Conservation (phyloP, 139 green algal species). For the Closterium sp. region DNA sequence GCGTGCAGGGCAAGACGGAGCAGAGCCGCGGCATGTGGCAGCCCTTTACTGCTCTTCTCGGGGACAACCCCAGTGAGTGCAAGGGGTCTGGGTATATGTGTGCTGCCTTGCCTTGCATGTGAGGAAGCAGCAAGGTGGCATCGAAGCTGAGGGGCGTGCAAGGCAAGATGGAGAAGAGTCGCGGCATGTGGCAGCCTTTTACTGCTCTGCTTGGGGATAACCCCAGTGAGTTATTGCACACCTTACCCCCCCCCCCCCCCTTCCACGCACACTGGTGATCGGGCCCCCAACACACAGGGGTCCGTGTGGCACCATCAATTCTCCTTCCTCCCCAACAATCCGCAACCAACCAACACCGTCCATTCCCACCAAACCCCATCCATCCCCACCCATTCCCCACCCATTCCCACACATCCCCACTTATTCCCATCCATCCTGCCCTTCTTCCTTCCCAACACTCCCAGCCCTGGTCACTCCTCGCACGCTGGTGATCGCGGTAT, state of each 20-base stretch:
- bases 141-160: constrained; percentile 94
- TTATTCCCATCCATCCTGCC: no score
- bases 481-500: constrained; percentile 77
- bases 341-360: no score
- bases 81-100: not conserved
- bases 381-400: no score
- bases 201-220: constrained; percentile 86
- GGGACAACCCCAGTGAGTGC: constrained; percentile 79
- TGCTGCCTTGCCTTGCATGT: not conserved
- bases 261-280: no score
- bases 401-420: no score
- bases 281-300: no score
- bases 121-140: constrained; percentile 52
- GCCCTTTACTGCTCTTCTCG: constrained; percentile 84
- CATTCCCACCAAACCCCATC: no score
- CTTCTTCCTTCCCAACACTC: no score
- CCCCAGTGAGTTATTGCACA: constrained; percentile 75
- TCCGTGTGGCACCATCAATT: no score
- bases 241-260: no score
- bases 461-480: not conserved
- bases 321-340: no score
- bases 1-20: constrained; percentile 70
- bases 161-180: constrained; percentile 63
- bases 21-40: constrained; percentile 78
- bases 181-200: constrained; percentile 82